A percentile compares a stretch with the other conserved stretches of the same genome.
Conservation (phyloP, 2,329 filamentous ascomycete species). For the Aspergillus sp. region DNA sequence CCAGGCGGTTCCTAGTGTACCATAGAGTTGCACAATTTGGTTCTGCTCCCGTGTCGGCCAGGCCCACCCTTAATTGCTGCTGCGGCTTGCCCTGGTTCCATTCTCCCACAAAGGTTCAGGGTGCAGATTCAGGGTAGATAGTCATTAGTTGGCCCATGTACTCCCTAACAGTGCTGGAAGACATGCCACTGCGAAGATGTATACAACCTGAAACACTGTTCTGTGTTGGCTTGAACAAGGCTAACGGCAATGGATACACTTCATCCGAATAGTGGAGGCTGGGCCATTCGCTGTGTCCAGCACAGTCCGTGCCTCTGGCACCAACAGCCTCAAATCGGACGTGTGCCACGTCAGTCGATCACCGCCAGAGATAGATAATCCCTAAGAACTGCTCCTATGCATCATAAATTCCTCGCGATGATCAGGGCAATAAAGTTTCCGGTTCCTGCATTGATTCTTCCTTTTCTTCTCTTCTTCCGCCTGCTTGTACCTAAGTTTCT, state of each 20-base stretch:
- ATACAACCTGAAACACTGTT: not conserved
- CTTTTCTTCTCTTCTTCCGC: not conserved
- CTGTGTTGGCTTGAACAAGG: not conserved
- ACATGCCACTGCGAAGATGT: not conserved
- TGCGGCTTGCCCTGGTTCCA: not conserved
- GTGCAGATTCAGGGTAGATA: not conserved
- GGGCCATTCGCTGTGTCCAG: slow-evolving; percentile 3
- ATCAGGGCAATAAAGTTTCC: slow-evolving; percentile 11
- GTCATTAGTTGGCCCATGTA: no score
- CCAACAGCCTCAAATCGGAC: slow-evolving; percentile 7
- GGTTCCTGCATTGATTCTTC: slow-evolving; percentile 15
- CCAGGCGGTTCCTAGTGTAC: not conserved
- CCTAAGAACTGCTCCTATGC: slow-evolving; percentile 2
- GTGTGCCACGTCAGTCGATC: slow-evolving; percentile 15
- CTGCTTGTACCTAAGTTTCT: not conserved
- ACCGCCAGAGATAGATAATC: slow-evolving; percentile 5
- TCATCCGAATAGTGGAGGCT: slow-evolving; percentile 1
- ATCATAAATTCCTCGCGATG: not conserved
- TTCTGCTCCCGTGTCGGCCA: slow-evolving; percentile 2
- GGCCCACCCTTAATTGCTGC: not conserved
- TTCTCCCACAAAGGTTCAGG: not conserved
- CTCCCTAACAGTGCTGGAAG: no score
- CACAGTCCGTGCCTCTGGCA: slow-evolving; percentile 5
- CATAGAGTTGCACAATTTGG: not conserved
- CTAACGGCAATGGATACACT: not conserved